Conservation (phyloP, 2,329 filamentous ascomycete species). For the Diaporthe amygdali region DNA sequence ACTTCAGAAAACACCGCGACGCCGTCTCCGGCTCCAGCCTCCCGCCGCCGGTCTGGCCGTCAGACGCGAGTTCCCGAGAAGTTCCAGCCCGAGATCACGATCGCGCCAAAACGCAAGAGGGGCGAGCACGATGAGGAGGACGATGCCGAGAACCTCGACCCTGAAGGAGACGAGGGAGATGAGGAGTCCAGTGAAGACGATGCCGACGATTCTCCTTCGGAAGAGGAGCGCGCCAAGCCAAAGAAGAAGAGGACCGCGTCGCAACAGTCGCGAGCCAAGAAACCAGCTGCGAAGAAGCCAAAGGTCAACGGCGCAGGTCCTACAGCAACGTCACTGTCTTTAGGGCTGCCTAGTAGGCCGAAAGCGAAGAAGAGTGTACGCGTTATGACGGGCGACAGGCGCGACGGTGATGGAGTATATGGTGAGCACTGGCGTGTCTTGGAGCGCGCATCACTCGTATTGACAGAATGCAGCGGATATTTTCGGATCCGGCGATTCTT, state of each 20-base stretch:
- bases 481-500: constrained; percentile 62
- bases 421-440: constrained; percentile 45
- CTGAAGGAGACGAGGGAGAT: constrained; percentile 38
- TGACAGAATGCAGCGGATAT: constrained; percentile 59
- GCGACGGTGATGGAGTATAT: constrained; percentile 60
- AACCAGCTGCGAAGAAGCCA: constrained; percentile 67
- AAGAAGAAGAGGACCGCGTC: constrained; percentile 39
- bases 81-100: constrained; percentile 59
- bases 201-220: constrained; percentile 46
- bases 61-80: constrained; percentile 66
- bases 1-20: constrained; percentile 61
- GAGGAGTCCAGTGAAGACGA: constrained; percentile 37
- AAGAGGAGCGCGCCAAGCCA: constrained; percentile 48
- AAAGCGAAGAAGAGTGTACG: constrained; percentile 65
- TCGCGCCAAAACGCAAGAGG: constrained; percentile 64
- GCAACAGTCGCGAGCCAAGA: constrained; percentile 53
- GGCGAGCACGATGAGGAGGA: constrained; percentile 51
- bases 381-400: constrained; percentile 52
- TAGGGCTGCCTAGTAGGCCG: constrained; percentile 53
- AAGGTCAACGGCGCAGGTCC: constrained; percentile 64
- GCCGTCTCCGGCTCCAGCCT: constrained; percentile 55
- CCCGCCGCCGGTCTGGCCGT: constrained; percentile 71
- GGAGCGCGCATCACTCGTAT: constrained; percentile 21
- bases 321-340: constrained; percentile 42
- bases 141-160: constrained; percentile 51